Conservation (phyloP, 2,329 filamentous ascomycete species). For the Phoma herbarum region DNA sequence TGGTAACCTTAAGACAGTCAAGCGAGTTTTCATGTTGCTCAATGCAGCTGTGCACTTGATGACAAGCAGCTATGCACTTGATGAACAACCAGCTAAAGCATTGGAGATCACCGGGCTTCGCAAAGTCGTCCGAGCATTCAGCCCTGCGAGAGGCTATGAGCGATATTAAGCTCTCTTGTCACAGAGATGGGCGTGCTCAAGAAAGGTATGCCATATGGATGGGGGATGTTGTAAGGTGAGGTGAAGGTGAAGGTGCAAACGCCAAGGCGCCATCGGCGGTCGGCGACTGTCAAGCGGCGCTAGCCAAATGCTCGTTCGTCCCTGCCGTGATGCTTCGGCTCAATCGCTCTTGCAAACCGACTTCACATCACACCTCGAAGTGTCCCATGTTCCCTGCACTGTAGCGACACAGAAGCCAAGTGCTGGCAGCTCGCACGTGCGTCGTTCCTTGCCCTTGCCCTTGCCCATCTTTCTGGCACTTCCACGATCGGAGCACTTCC, state of each 20-base stretch:
- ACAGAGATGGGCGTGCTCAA: background rate
- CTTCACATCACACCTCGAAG: constrained; percentile 4
- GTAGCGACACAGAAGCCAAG: constrained; percentile 19
- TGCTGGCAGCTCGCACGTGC: constrained; percentile 11
- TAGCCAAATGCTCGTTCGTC: constrained; percentile 16
- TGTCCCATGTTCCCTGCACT: constrained; percentile 8
- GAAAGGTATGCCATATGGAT: background rate
- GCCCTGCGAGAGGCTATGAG: too few relatives aligned
- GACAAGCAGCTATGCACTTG: too few relatives aligned
- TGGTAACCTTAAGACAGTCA: too few relatives aligned
- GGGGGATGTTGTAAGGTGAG: background rate
- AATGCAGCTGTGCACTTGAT: too few relatives aligned
- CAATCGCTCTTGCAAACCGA: constrained; percentile 14
- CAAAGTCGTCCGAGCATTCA: too few relatives aligned
- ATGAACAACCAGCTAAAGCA: too few relatives aligned
- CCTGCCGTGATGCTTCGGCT: constrained; percentile 15
- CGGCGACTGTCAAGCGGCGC: constrained; percentile 5
- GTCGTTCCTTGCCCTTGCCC: background rate
- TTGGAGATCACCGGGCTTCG: too few relatives aligned
- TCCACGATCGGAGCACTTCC: constrained; percentile 3
- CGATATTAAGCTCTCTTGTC: background rate
- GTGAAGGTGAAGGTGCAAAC: background rate
- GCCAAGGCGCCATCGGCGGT: constrained; percentile 7
- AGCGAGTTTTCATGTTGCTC: too few relatives aligned
- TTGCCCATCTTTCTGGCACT: background rate